Conservation (phyloP, 1,139 yeast genomes). For the Magnusiomyces tetraspermus region DNA sequence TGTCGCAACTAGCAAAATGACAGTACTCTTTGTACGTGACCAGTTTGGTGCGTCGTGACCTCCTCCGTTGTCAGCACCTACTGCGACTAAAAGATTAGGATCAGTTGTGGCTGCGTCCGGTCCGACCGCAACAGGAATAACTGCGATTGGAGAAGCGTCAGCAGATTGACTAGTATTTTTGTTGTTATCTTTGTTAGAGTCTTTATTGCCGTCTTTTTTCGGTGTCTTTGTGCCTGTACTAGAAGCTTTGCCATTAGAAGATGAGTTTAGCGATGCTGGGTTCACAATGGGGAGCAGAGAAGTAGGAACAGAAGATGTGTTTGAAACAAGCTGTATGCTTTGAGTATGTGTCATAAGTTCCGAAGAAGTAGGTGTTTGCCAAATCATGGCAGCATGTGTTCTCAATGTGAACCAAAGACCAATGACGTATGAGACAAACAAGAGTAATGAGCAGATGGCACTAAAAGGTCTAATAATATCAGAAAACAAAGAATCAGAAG, state of each 20-base stretch:
- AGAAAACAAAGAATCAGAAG: constrained; percentile 49
- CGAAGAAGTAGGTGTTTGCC: constrained; percentile 60
- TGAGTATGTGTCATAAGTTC: constrained; percentile 20
- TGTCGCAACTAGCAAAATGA: constrained; percentile 79
- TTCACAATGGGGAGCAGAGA: constrained; percentile 3
- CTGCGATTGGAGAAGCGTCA: not conserved
- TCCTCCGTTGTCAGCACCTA: constrained; percentile 33
- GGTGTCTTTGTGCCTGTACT: not conserved
- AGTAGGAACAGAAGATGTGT: constrained; percentile 8
- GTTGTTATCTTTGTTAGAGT: too few species aligned
- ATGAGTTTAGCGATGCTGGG: constrained; percentile 3
- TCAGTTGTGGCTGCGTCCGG: constrained; percentile 1
- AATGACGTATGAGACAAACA: constrained; percentile 78
- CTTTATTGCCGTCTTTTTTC: not conserved
- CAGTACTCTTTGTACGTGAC: constrained; percentile 78
- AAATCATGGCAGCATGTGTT: constrained; percentile 92
- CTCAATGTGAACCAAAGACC: constrained; percentile 88
- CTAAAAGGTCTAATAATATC: constrained; percentile 72
- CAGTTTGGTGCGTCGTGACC: constrained; percentile 98
- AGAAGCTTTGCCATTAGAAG: not conserved
- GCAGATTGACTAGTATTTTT: not conserved
- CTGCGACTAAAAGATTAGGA: not conserved
- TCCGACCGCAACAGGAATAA: not conserved
- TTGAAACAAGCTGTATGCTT: not conserved
- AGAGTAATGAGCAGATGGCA: constrained; percentile 64